A percentile compares a stretch with the other conserved stretches of the same genome.
Conservation (phyloP, 225 moss, liverwort and hornwort genomes). For the Polytrichum formosum region DNA sequence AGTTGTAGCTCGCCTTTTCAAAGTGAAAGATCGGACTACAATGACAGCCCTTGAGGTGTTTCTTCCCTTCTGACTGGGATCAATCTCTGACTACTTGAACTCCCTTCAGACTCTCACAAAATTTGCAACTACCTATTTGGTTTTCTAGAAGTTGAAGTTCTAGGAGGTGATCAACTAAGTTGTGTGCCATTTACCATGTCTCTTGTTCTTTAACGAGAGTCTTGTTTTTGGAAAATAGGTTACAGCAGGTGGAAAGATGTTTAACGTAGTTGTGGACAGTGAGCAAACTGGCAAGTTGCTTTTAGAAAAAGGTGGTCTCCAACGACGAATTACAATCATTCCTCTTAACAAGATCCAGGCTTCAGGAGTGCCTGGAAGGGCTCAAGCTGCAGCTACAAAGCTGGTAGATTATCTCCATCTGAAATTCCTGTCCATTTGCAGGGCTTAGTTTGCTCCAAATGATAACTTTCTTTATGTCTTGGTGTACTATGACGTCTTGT, state of each 20-base stretch:
- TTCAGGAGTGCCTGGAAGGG: conserved; percentile 60
- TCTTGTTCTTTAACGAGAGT: no score
- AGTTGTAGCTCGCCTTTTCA: conserved; percentile 84
- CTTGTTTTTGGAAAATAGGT: conserved; percentile 46
- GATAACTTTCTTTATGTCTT: no score
- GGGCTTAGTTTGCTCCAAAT: no score
- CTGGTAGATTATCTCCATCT: conserved; percentile 38
- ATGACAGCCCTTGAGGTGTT: conserved; percentile 97
- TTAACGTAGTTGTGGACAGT: conserved; percentile 84
- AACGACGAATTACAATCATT: conserved; percentile 86
- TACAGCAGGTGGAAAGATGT: conserved; percentile 88
- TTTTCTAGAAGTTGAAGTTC: neutral
- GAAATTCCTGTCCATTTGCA: neutral
- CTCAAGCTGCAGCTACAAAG: conserved; percentile 64
- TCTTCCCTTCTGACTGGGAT: neutral
- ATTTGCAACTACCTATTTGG: neutral
- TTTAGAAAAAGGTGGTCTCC: conserved; percentile 87
- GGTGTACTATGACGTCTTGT: no score
- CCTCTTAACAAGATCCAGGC: conserved; percentile 96
- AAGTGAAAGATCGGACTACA: conserved; percentile 75
- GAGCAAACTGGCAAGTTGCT: conserved; percentile 97
- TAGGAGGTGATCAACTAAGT: no score
- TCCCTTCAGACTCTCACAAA: no score
- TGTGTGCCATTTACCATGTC: no score
- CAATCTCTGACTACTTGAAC: no score